A percentile compares a stretch with the other conserved stretches of the same genome.
Conservation (phyloP, 192 early-diverging fungal genomes). For the Haplosporangium gracile region DNA sequence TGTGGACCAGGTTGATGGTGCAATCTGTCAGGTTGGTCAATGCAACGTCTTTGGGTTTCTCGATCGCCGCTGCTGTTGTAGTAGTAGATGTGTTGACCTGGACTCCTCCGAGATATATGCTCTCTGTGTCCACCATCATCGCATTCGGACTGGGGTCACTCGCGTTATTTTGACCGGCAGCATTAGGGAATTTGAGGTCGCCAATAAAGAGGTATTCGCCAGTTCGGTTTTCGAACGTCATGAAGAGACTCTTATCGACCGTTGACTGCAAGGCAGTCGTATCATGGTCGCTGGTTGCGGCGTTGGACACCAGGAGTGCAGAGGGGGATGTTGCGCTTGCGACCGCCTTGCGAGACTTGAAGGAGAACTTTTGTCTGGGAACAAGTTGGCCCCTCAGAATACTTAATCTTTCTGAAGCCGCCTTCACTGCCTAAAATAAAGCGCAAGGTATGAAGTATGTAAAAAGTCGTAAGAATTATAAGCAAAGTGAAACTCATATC, state of each 20-base stretch:
- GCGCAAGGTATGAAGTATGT: background rate
- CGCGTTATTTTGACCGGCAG: background rate
- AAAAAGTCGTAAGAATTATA: too few species aligned
- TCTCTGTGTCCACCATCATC: slow-evolving; percentile 1
- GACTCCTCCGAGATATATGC: slow-evolving; percentile 14
- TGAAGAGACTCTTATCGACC: slow-evolving; percentile 10
- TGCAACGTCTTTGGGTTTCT: slow-evolving; percentile 63
- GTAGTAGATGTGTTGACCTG: background rate
- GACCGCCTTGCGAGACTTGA: slow-evolving; percentile 64
- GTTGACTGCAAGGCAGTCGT: background rate
- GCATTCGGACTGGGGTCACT: background rate
- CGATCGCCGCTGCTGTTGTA: background rate
- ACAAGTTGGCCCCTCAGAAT: slow-evolving; percentile 43
- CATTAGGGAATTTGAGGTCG: background rate
- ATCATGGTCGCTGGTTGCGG: background rate
- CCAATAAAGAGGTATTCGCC: slow-evolving; percentile 28
- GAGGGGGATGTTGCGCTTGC: slow-evolving; percentile 6
- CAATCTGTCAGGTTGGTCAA: slow-evolving; percentile 69
- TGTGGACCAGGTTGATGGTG: slow-evolving; percentile 72
- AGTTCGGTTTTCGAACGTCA: slow-evolving; percentile 46
- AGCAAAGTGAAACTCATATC: too few species aligned
- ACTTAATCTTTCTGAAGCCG: slow-evolving; percentile 52
- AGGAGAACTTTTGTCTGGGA: slow-evolving; percentile 75
- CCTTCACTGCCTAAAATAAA: slow-evolving; percentile 57
- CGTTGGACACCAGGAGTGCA: background rate